A percentile compares a stretch with the other conserved stretches of the same genome.
Conservation (phyloP, 306 rosid species). For the Cyamopsis tetragonoloba region DNA sequence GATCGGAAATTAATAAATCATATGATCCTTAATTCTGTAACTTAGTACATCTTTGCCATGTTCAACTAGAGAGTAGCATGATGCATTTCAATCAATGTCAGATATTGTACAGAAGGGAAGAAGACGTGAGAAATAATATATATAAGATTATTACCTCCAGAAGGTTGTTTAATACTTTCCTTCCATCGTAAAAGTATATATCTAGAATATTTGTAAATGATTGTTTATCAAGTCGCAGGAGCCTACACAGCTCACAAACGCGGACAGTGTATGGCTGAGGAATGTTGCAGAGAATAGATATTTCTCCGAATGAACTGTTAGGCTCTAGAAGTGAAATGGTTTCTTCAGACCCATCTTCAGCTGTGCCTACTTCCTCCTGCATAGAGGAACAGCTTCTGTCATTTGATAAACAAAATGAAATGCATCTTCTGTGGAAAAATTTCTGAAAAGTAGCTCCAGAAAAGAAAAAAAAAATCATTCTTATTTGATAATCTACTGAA, state of each 20-base stretch:
- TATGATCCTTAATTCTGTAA: slow-evolving; percentile 3
- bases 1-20: not conserved
- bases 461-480: not conserved
- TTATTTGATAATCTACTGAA: slow-evolving; percentile 2
- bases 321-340: slow-evolving; percentile 54
- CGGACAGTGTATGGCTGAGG: slow-evolving; percentile 92
- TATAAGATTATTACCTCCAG: slow-evolving; percentile 56
- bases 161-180: slow-evolving; percentile 88
- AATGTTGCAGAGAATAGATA: slow-evolving; percentile 92
- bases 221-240: slow-evolving; percentile 88
- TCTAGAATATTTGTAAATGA: slow-evolving; percentile 84
- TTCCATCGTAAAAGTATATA: slow-evolving; percentile 80
- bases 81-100: not conserved
- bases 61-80: slow-evolving; percentile 11
- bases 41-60: not conserved
- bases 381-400: slow-evolving; percentile 11
- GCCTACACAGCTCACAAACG: slow-evolving; percentile 80
- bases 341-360: slow-evolving; percentile 74
- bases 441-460: not conserved
- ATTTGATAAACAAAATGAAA: slow-evolving; percentile 5
- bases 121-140: not conserved
- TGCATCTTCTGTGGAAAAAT: not conserved
- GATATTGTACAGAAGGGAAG: not conserved
- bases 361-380: slow-evolving; percentile 78
- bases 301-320: slow-evolving; percentile 72